Evolutionary conservation across 305 asterid genomes (phyloP).

Genomic region (Rubia tinctorum): DNA sequence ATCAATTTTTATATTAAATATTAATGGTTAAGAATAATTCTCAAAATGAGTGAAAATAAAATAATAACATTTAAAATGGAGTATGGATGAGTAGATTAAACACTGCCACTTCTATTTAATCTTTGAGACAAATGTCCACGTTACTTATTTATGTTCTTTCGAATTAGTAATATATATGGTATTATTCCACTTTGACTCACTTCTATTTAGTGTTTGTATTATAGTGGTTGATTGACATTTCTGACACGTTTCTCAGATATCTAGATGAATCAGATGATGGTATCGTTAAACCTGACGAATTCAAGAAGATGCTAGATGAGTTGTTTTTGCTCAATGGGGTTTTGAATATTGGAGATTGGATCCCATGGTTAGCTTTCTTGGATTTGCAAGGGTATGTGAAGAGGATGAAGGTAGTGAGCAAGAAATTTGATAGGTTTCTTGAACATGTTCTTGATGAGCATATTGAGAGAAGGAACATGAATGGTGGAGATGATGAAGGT

Average conservation of each 20-base stretch:
- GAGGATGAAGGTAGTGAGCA: conserved; percentile 80
- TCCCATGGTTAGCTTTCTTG: conserved; percentile 62
- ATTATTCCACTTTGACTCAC: no score
- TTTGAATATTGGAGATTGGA: conserved; percentile 64
- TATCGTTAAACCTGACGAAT: conserved; percentile 52
- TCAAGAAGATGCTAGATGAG: conserved; percentile 77
- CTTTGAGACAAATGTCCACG: no score
- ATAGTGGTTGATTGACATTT: no score
- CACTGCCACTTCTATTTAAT: no score
- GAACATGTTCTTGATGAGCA: conserved; percentile 76
- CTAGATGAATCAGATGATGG: conserved; percentile 20
- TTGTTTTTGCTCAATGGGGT: conserved; percentile 71
- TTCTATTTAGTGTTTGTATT: no score
- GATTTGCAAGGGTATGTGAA: conserved; percentile 82
- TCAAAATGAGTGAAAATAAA: no score
- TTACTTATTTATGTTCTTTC: no score
- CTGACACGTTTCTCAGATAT: background rate
- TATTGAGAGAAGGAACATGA: conserved; percentile 26
- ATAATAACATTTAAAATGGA: no score
- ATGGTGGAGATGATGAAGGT: background rate
- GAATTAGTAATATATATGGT: no score
- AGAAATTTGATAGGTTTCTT: conserved; percentile 66
- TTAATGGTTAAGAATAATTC: no score
- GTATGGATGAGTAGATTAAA: no score
- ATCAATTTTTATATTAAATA: no score